Evolutionary conservation across 2,329 filamentous ascomycete species (phyloP), one percentile per base, ranked within the genome.

Genomic region (Septoria petroselini): DNA sequence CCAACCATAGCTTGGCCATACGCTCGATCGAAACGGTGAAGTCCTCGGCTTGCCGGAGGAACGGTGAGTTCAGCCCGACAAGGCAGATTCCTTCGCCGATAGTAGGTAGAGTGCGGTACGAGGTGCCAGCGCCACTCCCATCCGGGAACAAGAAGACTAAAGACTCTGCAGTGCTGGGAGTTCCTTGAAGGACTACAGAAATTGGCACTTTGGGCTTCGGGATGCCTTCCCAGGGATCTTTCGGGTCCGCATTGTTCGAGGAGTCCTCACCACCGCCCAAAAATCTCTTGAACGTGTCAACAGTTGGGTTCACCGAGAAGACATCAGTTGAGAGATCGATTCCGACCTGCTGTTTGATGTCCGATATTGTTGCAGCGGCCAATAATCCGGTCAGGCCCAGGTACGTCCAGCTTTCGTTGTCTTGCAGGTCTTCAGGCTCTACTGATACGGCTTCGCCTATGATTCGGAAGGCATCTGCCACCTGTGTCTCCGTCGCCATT

Each of bases 11-110:
- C 3, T 50, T 46, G 12, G 59, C 60, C 58, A 65, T 62, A 1
- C 56, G 57, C 39, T 62, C 58, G 27, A 65, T 60, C 6, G 62
- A 62, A 49, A 58, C 61, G 4, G 58, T 64, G 48, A 62, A 62
- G 41, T 59, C 42, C 46, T 61, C 48, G 3, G 61, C 61, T 43
- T 63, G 58, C 1, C 59, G 53, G 1, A 65, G 51, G 49, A 64
- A 65, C 7, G 63, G 63, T 12, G 62, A 64, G 50, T 65, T 65
- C 3, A 65, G 48, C 1, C 53, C 62, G 62, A 76, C 79, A 9
- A 83, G 72, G 3, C 72, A 74, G 35, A 79, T 66, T 21, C 75
- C 65, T 6, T 71, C 54, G 5, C 71, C 69, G 8, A 82, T 67
- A 0, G 54, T 50, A 0, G 71, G 66, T 2, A 73, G 48, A 21